Base-by-base conservation (phyloP, 2,329 filamentous ascomycete genomes). In the Juglanconis sp. region DNA sequence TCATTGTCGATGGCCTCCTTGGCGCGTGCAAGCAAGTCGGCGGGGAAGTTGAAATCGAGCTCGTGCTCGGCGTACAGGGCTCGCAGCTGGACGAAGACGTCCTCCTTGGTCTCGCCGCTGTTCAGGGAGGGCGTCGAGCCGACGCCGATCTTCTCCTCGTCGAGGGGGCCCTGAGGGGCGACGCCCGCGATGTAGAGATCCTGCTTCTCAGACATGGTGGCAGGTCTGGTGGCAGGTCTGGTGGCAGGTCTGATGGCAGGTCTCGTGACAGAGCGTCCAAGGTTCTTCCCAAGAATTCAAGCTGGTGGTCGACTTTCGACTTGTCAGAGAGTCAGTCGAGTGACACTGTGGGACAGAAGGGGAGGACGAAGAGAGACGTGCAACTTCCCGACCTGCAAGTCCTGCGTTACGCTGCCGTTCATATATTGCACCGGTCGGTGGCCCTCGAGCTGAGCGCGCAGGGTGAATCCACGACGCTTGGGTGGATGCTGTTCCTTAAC, bases 1-100 rank as follows among this genome's bases (percentile, higher is more conserved):
- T 59, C 56, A 13, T n/a, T 59, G 50, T 53, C 50, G 42, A 59
- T 32, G 56, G 56, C 56, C 5, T 40, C 51, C 56, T 49, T 59
- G 42, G 56, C 56, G 5, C 51, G 50, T 15, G 1, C 5, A 32
- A 59, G 56, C 24, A 59, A 35, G 32, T 49, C 56, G 11, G 53
- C 50, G 1, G 56, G 56, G 17, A 59, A 59, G 51, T 59, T 59
- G 56, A 40, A 59, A 42, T 59, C 56, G 40, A 59, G 50, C 44
- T 59, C n/a, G 56, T 59, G 56, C 42, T 54, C 56, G 34, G 42
- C 50, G 30, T 59, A 59, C n/a, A 59, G 50, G 42, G 49, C 56
- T 8, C 56, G 56, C 42, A 59, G 56, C 56, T 54, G 56, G 13
- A 34, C 44, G 11, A 59, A 54, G 44, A n/a, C 56, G 35, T 59